These are phyloP conservation scores for Pestalotiopsis sp. DNA, from an alignment of 2,329 filamentous ascomycete genomes.

Conservation along the genomic window DNA sequence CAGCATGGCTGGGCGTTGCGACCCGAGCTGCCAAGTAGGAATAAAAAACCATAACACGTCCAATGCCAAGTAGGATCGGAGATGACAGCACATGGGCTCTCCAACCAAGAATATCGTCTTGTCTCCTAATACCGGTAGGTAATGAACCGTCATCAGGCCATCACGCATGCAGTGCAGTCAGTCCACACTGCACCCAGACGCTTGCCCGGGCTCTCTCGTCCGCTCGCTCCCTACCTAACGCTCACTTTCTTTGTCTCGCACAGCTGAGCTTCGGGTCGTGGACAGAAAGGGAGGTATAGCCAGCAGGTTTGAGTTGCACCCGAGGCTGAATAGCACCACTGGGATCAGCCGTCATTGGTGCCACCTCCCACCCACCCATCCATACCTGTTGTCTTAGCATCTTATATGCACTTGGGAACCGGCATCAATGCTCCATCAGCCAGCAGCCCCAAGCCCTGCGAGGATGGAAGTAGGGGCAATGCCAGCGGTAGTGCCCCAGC, in stretches of 20 bases:
- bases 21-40: background rate
- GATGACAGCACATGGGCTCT: background rate
- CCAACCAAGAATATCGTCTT: background rate
- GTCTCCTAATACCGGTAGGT: background rate
- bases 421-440: background rate
- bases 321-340: background rate
- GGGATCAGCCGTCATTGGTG: background rate
- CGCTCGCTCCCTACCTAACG: background rate
- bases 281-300: background rate
- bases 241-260: background rate
- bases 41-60: background rate
- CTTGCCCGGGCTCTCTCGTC: background rate
- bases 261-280: background rate
- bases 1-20: background rate
- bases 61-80: background rate
- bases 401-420: background rate
- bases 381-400: background rate
- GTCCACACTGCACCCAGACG: background rate
- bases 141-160: background rate
- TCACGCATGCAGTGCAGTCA: background rate
- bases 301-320: background rate
- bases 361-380: background rate
- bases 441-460: background rate
- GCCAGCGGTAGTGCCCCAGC: background rate
- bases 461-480: background rate